phyloP scores from a whole-genome alignment of 2,329 filamentous ascomycete species.

The Aspergillus pseudotamarii region DNA sequence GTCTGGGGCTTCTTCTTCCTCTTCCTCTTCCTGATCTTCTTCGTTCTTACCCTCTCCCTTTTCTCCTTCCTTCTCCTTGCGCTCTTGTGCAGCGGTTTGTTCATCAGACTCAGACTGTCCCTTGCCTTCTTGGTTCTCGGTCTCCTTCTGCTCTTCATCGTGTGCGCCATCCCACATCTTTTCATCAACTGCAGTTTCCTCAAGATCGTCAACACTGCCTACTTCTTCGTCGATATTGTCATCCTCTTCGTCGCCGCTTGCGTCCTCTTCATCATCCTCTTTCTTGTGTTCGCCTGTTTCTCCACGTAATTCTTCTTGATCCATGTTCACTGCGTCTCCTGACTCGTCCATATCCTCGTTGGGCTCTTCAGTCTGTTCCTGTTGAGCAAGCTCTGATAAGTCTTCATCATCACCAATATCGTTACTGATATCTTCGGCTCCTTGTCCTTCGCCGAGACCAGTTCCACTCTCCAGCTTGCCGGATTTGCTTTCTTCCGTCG shows the following conservation, averaged over 20 bases:
- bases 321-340: conserved; percentile 57
- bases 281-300: conserved; percentile 67
- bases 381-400: conserved; percentile 84
- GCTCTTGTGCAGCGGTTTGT: conserved; percentile 58
- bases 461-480: conserved; percentile 89
- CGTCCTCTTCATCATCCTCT: conserved; percentile 53
- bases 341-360: conserved; percentile 49
- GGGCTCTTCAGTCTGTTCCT: conserved; percentile 66
- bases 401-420: conserved; percentile 94
- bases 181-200: conserved; percentile 88
- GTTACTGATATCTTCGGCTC: conserved; percentile 96
- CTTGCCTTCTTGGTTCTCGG: conserved; percentile 72
- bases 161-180: conserved; percentile 95
- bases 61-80: conserved; percentile 42
- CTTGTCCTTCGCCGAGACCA: conserved; percentile 91
- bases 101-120: conserved; percentile 57
- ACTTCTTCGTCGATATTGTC: conserved; percentile 84
- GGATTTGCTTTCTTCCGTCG: conserved; percentile 68
- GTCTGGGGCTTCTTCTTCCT: conserved; percentile 55
- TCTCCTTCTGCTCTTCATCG: conserved; percentile 67
- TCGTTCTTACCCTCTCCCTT: conserved; percentile 40
- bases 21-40: conserved; percentile 55
- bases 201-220: conserved; percentile 87
- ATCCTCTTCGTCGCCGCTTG: conserved; percentile 65
- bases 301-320: conserved; percentile 87